Evolutionary conservation across 306 rosid species (phyloP).

Genomic region (Trichosanthes truncata): DNA sequence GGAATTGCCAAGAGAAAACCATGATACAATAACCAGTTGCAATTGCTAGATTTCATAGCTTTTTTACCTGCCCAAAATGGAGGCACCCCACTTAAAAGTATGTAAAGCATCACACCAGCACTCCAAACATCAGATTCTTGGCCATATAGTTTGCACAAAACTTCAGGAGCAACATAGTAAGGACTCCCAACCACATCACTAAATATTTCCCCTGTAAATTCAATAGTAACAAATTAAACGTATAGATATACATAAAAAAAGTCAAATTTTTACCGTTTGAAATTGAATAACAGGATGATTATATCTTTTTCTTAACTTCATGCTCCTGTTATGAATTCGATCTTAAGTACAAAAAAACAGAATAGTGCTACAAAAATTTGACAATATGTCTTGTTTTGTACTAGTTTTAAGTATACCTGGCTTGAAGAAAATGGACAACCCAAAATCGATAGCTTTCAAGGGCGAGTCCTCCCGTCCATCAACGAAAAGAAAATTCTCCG

Average conservation of each 20-base stretch:
- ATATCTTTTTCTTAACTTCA: background rate
- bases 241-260: constrained; percentile 10
- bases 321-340: background rate
- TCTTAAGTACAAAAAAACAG: background rate
- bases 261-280: background rate
- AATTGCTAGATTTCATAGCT: background rate
- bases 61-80: constrained; percentile 92
- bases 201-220: constrained; percentile 56
- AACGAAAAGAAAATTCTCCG: constrained; percentile 82
- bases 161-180: constrained; percentile 87
- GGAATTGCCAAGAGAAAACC: background rate
- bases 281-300: background rate
- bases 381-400: background rate
- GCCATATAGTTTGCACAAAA: constrained; percentile 55
- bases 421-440: constrained; percentile 76
- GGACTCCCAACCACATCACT: constrained; percentile 89
- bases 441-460: constrained; percentile 91
- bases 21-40: background rate
- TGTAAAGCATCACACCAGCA: constrained; percentile 79
- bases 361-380: background rate
- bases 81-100: constrained; percentile 90
- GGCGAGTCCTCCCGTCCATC: constrained; percentile 61
- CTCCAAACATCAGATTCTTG: constrained; percentile 95
- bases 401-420: constrained; percentile 47
- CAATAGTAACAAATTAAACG: background rate